Evolutionary conservation across 2,329 filamentous ascomycete species (phyloP).

Genomic region (Monilinia aucupariae): DNA sequence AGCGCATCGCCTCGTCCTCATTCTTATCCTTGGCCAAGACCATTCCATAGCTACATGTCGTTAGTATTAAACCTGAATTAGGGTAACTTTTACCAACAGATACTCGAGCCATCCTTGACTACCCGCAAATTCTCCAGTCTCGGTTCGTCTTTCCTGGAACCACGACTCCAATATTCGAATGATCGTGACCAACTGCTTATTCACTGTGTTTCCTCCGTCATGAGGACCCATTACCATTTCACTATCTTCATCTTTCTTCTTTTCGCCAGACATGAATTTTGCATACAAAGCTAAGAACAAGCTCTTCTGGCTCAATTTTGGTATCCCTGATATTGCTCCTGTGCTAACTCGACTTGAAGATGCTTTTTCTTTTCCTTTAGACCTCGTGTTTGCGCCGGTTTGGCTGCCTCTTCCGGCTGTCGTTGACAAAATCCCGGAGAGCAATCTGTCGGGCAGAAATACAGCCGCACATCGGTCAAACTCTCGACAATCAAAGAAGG

Average conservation of each 20-base stretch:
- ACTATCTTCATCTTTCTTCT: slow-evolving; percentile 90
- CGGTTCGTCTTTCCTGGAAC: slow-evolving; percentile 60
- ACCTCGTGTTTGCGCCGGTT: slow-evolving; percentile 43
- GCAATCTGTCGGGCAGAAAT: slow-evolving; percentile 74
- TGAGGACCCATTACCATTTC: slow-evolving; percentile 96
- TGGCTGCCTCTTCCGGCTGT: slow-evolving; percentile 36
- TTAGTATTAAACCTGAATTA: slow-evolving; percentile 20
- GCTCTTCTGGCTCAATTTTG: slow-evolving; percentile 77
- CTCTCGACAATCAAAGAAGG: slow-evolving; percentile 91
- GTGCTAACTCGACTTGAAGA: slow-evolving; percentile 18
- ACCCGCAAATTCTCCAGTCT: slow-evolving; percentile 53
- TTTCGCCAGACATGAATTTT: slow-evolving; percentile 88
- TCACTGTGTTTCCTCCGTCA: slow-evolving; percentile 76
- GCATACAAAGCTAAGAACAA: slow-evolving; percentile 89
- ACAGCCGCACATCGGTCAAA: slow-evolving; percentile 89
- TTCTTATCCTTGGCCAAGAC: slow-evolving; percentile 88
- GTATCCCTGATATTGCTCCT: slow-evolving; percentile 37
- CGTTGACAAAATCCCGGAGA: slow-evolving; percentile 57
- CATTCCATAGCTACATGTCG: slow-evolving; percentile 64
- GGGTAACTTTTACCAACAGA: slow-evolving; percentile 43
- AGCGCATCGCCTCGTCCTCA: slow-evolving; percentile 75
- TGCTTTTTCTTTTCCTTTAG: slow-evolving; percentile 56
- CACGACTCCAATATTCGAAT: slow-evolving; percentile 73
- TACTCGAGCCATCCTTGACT: slow-evolving; percentile 94
- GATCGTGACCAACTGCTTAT: slow-evolving; percentile 76